Percentiles rank a stretch among this genome's conserved stretches.
Conservation (phyloP, 768 basidiomycete species). For the Neoboletus magnificus region DNA sequence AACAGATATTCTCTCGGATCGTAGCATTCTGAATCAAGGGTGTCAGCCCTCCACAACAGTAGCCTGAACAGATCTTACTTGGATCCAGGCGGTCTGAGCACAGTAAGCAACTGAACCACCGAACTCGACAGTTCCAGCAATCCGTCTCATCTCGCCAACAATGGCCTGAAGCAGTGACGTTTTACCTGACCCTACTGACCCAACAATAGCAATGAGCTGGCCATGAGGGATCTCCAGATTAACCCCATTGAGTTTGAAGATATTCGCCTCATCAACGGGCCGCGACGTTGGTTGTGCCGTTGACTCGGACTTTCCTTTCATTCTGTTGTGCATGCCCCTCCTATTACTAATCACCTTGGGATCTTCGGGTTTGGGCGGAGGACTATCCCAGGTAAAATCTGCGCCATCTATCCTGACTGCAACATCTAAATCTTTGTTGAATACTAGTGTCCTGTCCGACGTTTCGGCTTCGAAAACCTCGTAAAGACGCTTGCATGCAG, state of each 20-base stretch:
- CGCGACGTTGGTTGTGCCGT: constrained; percentile 24
- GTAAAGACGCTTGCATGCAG: constrained; percentile 72
- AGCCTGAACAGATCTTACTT: constrained; percentile 37
- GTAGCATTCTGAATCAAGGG: constrained; percentile 59
- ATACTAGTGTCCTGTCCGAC: constrained; percentile 52
- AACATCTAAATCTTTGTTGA: constrained; percentile 52
- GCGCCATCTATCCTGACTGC: constrained; percentile 69
- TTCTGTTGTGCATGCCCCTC: constrained; percentile 3
- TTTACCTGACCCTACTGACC: constrained; percentile 56
- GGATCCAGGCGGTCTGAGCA: constrained; percentile 89
- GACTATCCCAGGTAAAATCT: constrained; percentile 85
- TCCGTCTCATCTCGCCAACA: constrained; percentile 80
- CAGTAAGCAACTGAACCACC: constrained; percentile 80
- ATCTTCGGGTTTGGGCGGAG: constrained; percentile 49
- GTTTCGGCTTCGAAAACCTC: constrained; percentile 85
- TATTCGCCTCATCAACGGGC: constrained; percentile 34
- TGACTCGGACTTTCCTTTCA: constrained; percentile 14
- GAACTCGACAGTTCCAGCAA: constrained; percentile 62
- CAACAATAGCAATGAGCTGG: constrained; percentile 80
- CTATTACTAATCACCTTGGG: constrained; percentile 11
- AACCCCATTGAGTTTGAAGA: constrained; percentile 68
- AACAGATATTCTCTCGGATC: constrained; percentile 85
- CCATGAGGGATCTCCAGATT: constrained; percentile 70
- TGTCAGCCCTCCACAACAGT: not conserved
- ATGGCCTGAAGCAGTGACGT: constrained; percentile 69